These are phyloP conservation scores for Fusarium sp. DNA, from an alignment of 2,329 filamentous ascomycete genomes.

Conservation along the genomic window DNA sequence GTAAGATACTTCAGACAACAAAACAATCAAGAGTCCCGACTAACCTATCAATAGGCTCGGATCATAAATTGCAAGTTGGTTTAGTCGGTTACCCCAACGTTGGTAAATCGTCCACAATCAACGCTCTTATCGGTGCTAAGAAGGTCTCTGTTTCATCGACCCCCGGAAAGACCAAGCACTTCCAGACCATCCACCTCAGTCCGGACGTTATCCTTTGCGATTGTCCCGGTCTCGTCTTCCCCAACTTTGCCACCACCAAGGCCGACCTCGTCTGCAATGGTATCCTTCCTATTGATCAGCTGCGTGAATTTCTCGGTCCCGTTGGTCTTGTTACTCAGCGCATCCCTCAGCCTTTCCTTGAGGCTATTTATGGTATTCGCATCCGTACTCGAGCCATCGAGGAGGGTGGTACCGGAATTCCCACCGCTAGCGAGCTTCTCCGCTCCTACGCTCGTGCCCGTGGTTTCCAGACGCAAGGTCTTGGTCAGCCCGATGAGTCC, in stretches of 20 bases:
- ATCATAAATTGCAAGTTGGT: slow-evolving; percentile 84
- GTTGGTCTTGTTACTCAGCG: slow-evolving; percentile 83
- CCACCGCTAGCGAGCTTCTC: slow-evolving; percentile 86
- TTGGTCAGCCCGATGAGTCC: slow-evolving; percentile 92
- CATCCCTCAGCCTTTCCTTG: slow-evolving; percentile 88
- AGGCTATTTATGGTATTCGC: slow-evolving; percentile 93
- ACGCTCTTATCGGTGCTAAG: slow-evolving; percentile 97
- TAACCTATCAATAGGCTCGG: slow-evolving; percentile 53
- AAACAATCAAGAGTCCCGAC: not conserved
- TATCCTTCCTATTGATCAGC: slow-evolving; percentile 94
- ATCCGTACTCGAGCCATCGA: slow-evolving; percentile 84
- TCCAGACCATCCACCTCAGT: slow-evolving; percentile 96
- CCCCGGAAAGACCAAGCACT: slow-evolving; percentile 98
- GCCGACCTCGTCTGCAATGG: slow-evolving; percentile 96
- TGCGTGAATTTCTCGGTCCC: slow-evolving; percentile 91
- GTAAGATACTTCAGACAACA: slow-evolving; percentile 52
- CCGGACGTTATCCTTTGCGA: slow-evolving; percentile 92
- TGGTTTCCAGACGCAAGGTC: slow-evolving; percentile 89
- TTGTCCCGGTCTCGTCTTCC: slow-evolving; percentile 98
- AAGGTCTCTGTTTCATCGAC: slow-evolving; percentile 98
- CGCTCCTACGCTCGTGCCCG: slow-evolving; percentile 87
- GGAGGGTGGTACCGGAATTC: slow-evolving; percentile 90
- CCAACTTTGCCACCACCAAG: slow-evolving; percentile 97
- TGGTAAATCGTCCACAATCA: slow-evolving; percentile 99
- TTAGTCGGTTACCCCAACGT: slow-evolving; percentile 98